These are phyloP conservation scores for Hypoxylon sp. DNA, from an alignment of 2,329 filamentous ascomycete species.

Conservation along the genomic window DNA sequence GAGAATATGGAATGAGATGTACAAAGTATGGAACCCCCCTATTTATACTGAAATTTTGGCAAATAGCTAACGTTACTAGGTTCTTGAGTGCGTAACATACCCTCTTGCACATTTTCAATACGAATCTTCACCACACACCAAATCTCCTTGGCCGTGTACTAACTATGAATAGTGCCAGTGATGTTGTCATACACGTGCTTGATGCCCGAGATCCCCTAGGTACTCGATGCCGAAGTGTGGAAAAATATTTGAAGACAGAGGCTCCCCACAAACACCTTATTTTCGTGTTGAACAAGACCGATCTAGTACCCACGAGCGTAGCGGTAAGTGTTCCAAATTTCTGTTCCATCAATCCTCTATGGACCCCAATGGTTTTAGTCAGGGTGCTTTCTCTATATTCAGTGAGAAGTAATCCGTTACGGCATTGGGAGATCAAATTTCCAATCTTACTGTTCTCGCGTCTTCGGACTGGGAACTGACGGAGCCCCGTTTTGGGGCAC, in stretches of 20 bases:
- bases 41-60: background rate
- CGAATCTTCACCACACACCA: background rate
- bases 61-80: slow-evolving; percentile 53
- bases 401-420: slow-evolving; percentile 96
- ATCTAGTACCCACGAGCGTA: slow-evolving; percentile 91
- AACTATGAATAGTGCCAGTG: slow-evolving; percentile 85
- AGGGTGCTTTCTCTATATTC: slow-evolving; percentile 81
- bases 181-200: slow-evolving; percentile 95
- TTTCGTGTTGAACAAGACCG: slow-evolving; percentile 91
- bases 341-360: slow-evolving; percentile 50
- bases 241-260: slow-evolving; percentile 94
- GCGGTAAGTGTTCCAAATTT: slow-evolving; percentile 77
- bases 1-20: slow-evolving; percentile 94
- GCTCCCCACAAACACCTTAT: slow-evolving; percentile 96
- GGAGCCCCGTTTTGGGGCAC: slow-evolving; percentile 89
- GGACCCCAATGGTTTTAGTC: slow-evolving; percentile 78
- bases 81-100: slow-evolving; percentile 52
- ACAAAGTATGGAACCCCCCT: background rate
- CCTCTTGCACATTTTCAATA: background rate
- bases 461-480: slow-evolving; percentile 77
- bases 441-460: slow-evolving; percentile 76
- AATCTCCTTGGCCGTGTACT: background rate
- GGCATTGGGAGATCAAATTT: slow-evolving; percentile 94
- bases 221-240: slow-evolving; percentile 88
- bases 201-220: slow-evolving; percentile 92